Evolutionary conservation across 2,329 filamentous ascomycete genomes (phyloP), one percentile per base, ranked within the genome.

Genomic region (Beauveria sp.): DNA sequence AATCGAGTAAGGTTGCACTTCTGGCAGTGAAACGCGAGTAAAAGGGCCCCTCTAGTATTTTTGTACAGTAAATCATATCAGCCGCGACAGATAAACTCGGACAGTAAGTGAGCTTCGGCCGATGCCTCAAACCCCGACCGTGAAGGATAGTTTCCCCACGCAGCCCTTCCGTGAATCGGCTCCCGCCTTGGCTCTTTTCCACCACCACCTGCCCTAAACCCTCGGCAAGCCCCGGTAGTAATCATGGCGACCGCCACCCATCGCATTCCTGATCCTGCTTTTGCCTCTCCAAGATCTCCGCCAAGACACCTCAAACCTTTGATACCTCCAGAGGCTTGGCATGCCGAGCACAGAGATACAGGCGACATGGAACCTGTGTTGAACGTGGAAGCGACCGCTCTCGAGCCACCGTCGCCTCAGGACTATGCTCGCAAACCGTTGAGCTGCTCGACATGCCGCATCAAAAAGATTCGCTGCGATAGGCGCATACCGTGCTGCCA

Each of bases 391-490:
- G 55, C 49, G 22, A 14, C 8, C 42, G 12, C 6, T 20, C 26
- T n/a, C n/a, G 20, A 10, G 28, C 45, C 43, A 14, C 12, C 49
- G 9, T 48, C 28, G 14, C 49, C 49, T 1, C 58, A 40, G 40
- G 26, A 20, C 16, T 61, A 61, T n/a, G 46, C 34, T 28, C 59
- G 50, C 26, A 55, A 49, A 18, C 51, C 51, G 34, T 45, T 61
- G 14, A 61, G 59, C 51, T 61, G 59, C 18, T 61, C 59, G 3
- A 54, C 59, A 24, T 61, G 51, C n/a, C 59, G 59, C 3, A 40
- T 61, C 18, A 49, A 51, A 18, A 61, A 61, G n/a, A 61, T 61
- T 24, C 59, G 59, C 18, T 61, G 51, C 45, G 51, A 61, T 31
- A 61, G 54, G 43, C 50, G 46, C 14, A 40, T 42, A 43, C 59